Conservation (phyloP, 805 yeast genomes). For the Kazachstania africana region DNA sequence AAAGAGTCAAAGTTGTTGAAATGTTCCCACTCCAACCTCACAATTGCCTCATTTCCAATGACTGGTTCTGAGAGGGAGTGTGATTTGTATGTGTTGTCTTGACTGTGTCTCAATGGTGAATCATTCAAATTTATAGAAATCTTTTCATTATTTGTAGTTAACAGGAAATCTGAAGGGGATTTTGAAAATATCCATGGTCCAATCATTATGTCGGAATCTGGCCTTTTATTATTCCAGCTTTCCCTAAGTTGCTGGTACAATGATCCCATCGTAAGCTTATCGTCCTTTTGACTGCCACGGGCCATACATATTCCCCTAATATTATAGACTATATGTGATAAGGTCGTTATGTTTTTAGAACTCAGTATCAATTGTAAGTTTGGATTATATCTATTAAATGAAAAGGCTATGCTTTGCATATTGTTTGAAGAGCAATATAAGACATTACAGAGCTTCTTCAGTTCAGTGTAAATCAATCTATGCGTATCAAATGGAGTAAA, state of each 20-base stretch:
- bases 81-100: not conserved
- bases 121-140: not conserved
- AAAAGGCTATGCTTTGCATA: not conserved
- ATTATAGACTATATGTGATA: constrained; percentile 1
- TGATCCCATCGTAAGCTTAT: not conserved
- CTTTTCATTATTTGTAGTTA: not conserved
- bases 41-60: not conserved
- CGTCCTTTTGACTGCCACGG: not conserved
- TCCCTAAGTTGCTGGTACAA: not conserved
- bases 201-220: not conserved
- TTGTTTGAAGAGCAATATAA: constrained; percentile 1
- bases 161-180: no score
- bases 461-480: no score
- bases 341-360: constrained; percentile 1
- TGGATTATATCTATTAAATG: not conserved
- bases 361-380: constrained; percentile 1
- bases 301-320: constrained; percentile 1
- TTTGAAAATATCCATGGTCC: not conserved
- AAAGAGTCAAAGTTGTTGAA: constrained; percentile 7
- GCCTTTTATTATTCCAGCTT: not conserved
- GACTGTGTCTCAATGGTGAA: not conserved
- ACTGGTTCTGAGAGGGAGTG: not conserved
- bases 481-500: no score
- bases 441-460: not conserved
- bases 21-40: not conserved